Base-by-base conservation (phyloP, 2,329 filamentous ascomycete species). In the Phialophora verrucosa region DNA sequence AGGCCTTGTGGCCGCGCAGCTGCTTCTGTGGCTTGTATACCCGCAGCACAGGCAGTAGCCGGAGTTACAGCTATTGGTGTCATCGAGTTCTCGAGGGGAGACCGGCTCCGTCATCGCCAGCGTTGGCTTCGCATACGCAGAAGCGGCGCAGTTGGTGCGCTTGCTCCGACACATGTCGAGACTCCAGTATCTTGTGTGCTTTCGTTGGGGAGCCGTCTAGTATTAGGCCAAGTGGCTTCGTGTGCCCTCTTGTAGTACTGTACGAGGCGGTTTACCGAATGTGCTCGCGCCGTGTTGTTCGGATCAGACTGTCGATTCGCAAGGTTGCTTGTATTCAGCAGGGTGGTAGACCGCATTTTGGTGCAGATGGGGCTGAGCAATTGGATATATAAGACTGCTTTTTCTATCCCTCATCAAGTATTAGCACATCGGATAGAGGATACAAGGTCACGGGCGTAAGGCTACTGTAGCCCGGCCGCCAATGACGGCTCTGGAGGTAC, bases 1-100 rank as follows among this genome's bases (percentile, higher is more conserved):
- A n/a, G 6, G 6, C 20, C 20, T 20, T 12, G 12, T 50, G 10
- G 47, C 47, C 4, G 20, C 2, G 20, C 47, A 23, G 20, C 47
- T 50, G 47, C 20, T 27, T 10, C 17, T 50, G 20, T 50, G 47
- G n/a, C 20, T 50, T 10, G 47, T 50, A 27, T 50, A 50, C 23
- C 49, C 49, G 49, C 49, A 51, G 20, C 20, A 12, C 4, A 51
- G 49, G 27, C 49, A 51, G 49, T 51, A 25, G 12, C 49, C 49
- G 49, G 20, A 25, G 49, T 51, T 23, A 8, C 20, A 14, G 23
- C 25, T 27, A 29, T 51, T 51, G 49, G 49, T n/a, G 38, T 44
- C 38, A n/a, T 8, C 38, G 4, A 20, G n/a, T 44, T n/a, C 38
- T 8, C 6, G 14, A n/a, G 17, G 38, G 38, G 38, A n/a, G 10